Base-by-base conservation (phyloP, 2,329 filamentous ascomycete species). In the Botrytis tulipae region DNA sequence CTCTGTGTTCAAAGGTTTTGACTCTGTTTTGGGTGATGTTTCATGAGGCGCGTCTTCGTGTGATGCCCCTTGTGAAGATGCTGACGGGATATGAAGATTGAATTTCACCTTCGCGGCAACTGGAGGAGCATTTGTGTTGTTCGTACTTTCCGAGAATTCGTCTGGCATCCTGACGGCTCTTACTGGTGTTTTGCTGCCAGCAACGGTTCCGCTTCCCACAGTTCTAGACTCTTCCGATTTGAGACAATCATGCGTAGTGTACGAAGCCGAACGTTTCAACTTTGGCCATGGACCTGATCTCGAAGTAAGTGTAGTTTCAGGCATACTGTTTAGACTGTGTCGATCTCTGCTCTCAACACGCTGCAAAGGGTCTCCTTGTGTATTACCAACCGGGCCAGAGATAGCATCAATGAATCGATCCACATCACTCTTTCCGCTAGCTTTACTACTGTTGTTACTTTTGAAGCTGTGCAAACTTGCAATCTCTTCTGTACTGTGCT, bases 401-500 rank as follows among this genome's bases (percentile, higher is more conserved):
- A 94, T 92, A 3, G 91, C 91, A 78, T 93, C 88, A 37, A 93
- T 93, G 20, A 94, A 83, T 42, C 91, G 85, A 74, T 93, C 91
- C 0, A 91, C 90, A 76, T 93, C 90, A 77, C 88, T 90, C 62
- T 81, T 82, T 42, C 74, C 76, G 48, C 79, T 81, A 44, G 72
- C 77, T 32, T 61, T 70, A 42, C 73, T 79, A 68, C 78, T 81
- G 12, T 76, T 80, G 35, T 67, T 74, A 70, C 76, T 80, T 70
- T 73, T 77, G 57, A 77, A 77, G 51, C 78, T 80, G n/a, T 74
- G 73, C 16, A 78, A 37, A 72, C 79, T 81, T 22, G 63, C 54
- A 35, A 74, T 46, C 14, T 79, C 79, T 35, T 79, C 78, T 14
- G 20, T 76, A 46, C 75, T 80, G 3, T 72, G 76, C 46, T 73